Conservation (phyloP, 2,329 filamentous ascomycete genomes). For the Lithohypha guttulata region DNA sequence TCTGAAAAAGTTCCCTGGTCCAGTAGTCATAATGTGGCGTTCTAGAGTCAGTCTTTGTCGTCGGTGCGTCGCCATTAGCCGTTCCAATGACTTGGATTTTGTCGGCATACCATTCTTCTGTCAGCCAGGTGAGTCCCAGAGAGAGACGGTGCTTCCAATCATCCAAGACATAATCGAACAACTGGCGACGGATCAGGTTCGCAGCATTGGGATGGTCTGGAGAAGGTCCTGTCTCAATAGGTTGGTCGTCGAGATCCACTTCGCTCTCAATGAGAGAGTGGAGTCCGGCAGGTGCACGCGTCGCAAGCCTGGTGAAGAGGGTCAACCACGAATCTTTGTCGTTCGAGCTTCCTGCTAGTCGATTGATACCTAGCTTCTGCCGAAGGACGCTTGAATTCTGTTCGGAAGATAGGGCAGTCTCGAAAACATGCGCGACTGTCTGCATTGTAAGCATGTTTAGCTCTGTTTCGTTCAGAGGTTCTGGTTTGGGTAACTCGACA, state of each 20-base stretch:
- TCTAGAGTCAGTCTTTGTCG: conserved; percentile 38
- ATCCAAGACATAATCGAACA: conserved; percentile 79
- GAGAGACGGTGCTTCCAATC: conserved; percentile 87
- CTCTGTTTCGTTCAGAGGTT: conserved; percentile 59
- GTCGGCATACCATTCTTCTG: conserved; percentile 97
- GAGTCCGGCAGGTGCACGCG: conserved; percentile 61
- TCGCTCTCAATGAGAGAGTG: conserved; percentile 50
- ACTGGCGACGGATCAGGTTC: conserved; percentile 63
- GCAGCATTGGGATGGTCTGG: conserved; percentile 29
- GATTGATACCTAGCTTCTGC: conserved; percentile 63
- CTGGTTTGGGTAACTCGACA: conserved; percentile 70
- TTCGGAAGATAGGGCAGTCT: conserved; percentile 7
- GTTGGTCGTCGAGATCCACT: conserved; percentile 24
- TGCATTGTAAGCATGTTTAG: conserved; percentile 63
- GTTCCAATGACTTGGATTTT: conserved; percentile 41
- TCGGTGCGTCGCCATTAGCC: conserved; percentile 32
- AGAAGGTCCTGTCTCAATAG: conserved; percentile 23
- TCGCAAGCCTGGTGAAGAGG: conserved; percentile 73
- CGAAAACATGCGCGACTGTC: conserved; percentile 64
- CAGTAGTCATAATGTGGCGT: conserved; percentile 63
- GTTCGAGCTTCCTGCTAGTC: conserved; percentile 72
- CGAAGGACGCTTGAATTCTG: conserved; percentile 35
- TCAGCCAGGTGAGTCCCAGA: conserved; percentile 84
- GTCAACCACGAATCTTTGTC: conserved; percentile 87
- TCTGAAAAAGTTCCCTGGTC: conserved; percentile 71